Evolutionary conservation across 1,284 basidiomycete species (phyloP), one percentile per base, ranked within the genome.

Genomic region (Pseudozyma flocculosa): DNA sequence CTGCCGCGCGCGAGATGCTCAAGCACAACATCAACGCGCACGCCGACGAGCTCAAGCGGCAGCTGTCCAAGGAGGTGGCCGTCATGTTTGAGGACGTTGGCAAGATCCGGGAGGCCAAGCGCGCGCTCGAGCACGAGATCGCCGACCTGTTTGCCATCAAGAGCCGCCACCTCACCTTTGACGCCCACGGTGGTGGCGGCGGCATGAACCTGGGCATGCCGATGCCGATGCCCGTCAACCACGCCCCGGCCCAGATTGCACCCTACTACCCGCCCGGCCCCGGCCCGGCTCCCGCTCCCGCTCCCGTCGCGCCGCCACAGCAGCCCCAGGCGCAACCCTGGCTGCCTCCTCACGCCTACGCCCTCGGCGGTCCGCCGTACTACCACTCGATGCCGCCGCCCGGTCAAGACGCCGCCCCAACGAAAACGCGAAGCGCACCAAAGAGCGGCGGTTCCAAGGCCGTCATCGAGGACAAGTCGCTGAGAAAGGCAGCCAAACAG

Each of bases 81-180:
- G 51, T 50, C 8, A 73, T 73, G 71, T 70, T 73, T 61, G 69
- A 73, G 21, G 71, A 73, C 30, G 70, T 73, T 8, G 71, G 69
- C 34, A 70, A 65, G 63, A 73, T 73, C 19, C 49, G 71, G 4
- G 69, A 73, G 46, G 62, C 61, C 5, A 73, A 73, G 39, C 32
- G 66, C 3, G 54, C 55, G 23, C 42, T 73, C 26, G 71, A 73
- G 50, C 50, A 55, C 21, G 71, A 73, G 40, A 72, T 73, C 36
- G 61, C 68, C 0, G 71, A 73, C 43, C 47, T 73, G 23, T 73
- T 70, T 59, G 44, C 53, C 22, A 69, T 73, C 49, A 73, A 73
- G 51, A 44, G 37, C 8, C 21, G 57, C 3, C 65, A 70, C 51
- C 41, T 65, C 40, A 50, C 54, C 4, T 34, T 34, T 34, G 32